Base-by-base conservation (phyloP, 305 asterid species). In the Plantago lanceolata region DNA sequence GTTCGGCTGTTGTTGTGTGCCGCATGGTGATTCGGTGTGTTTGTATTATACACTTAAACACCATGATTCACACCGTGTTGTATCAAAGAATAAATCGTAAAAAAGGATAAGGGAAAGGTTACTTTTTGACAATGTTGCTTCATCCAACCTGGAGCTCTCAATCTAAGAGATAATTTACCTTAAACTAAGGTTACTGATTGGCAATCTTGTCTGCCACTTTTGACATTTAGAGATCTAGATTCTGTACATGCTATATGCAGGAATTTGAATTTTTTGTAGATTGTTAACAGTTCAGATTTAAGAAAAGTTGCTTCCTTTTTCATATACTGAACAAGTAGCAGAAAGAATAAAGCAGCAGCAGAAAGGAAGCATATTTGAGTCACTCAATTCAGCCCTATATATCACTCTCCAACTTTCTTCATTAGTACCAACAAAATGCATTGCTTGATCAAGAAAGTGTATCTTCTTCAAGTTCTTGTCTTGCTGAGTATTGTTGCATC, bases 391-490 rank as follows among this genome's bases (percentile, higher is more conserved):
- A 29, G 20, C 51, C 64, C 49, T 67, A 21, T 63, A 26, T 44
- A 72, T 45, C 66, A 53, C 57, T 28, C 8, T 8, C 26, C 26
- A 33, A 59, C 49, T 69, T 53, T 6, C 21, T 17, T 26, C 26
- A 26, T 53, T 43, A 35, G 28, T 29, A 37, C 16, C 2, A 33
- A 0, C 21, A 58, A 49, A 53, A 75, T 81, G 79, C 62, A 72
- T 48, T 57, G 45, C 31, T 71, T 54, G 59, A 54, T 76, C 76
- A 82, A 73, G 68, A 82, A 75, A 72, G 45, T 70, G 57, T 64
- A 58, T 66, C 75, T 74, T 62, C 70, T 74, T 49, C 71, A 4
- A 21, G 28, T 80, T 40, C 52, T 82, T 59, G 45, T 74, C 13
- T 21, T 74, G 6, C 29, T 54, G 59, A 54, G 13, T 4, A 63